These are phyloP conservation scores for Hansenula sp. DNA, from an alignment of 1,139 yeast species.

Conservation along the genomic window DNA sequence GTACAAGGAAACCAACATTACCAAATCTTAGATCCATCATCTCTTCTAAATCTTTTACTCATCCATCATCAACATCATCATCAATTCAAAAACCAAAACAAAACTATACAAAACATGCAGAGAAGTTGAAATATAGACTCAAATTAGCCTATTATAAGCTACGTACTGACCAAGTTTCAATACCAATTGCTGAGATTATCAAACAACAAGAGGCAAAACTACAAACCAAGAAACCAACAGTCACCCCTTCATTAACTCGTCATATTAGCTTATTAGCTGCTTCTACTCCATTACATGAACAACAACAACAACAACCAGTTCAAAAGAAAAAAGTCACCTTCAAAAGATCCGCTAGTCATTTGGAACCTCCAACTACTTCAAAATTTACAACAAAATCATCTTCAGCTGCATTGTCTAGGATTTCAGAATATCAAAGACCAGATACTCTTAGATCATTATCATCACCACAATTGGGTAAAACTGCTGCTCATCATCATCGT, in stretches of 20 bases:
- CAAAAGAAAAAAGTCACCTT: slow-evolving; percentile 16
- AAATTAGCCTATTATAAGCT: slow-evolving; percentile 78
- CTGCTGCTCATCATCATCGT: slow-evolving; percentile 5
- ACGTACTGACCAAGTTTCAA: slow-evolving; percentile 45
- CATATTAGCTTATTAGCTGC: slow-evolving; percentile 29
- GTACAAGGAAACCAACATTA: slow-evolving; percentile 4
- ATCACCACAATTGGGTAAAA: neutral
- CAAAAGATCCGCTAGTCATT: slow-evolving; percentile 6
- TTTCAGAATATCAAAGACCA: slow-evolving; percentile 4
- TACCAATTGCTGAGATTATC: slow-evolving; percentile 19
- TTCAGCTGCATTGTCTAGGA: slow-evolving; percentile 4
- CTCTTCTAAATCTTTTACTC: slow-evolving; percentile 3
- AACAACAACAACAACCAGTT: slow-evolving; percentile 1
- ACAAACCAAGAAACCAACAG: slow-evolving; percentile 1
- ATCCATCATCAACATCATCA: neutral
- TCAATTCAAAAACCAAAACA: neutral
- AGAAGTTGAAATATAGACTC: slow-evolving; percentile 63
- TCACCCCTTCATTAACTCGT: slow-evolving; percentile 20
- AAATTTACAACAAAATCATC: slow-evolving; percentile 1
- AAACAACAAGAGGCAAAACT: slow-evolving; percentile 5
- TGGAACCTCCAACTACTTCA: neutral
- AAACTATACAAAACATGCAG: slow-evolving; percentile 38
- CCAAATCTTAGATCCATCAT: slow-evolving; percentile 8
- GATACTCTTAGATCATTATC: slow-evolving; percentile 1
- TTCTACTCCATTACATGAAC: slow-evolving; percentile 27